These are phyloP conservation scores for Thuja plicata DNA, from an alignment of 83 land plant genomes.

Conservation along the genomic window DNA sequence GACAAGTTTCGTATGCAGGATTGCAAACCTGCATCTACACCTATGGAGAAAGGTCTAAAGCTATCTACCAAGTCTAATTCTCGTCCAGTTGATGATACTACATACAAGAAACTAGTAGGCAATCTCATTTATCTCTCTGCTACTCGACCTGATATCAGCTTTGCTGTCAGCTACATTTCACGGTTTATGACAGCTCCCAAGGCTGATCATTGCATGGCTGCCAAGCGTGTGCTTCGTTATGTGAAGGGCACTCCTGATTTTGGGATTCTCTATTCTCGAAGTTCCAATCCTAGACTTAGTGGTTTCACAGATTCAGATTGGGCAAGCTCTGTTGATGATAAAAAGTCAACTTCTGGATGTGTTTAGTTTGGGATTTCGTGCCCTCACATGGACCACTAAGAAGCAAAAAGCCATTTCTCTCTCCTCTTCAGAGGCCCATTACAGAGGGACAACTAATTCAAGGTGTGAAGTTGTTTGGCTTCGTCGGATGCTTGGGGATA, in stretches of 20 bases:
- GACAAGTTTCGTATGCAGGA: slow-evolving; percentile 12
- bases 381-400: neutral
- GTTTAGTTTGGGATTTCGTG: neutral
- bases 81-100: neutral
- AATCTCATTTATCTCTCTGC: slow-evolving; percentile 15
- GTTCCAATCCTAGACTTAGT: neutral
- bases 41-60: slow-evolving; percentile 8
- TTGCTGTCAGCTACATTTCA: slow-evolving; percentile 13
- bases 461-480: neutral
- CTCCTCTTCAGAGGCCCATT: neutral
- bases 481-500: neutral
- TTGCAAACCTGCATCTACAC: neutral
- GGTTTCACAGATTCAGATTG: slow-evolving; percentile 1
- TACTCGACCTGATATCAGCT: slow-evolving; percentile 22
- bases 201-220: slow-evolving; percentile 12
- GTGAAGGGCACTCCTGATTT: neutral
- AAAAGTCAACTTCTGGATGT: neutral
- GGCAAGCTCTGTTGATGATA: slow-evolving; percentile 1
- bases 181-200: neutral
- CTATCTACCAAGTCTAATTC: neutral
- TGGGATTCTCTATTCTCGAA: neutral
- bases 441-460: neutral
- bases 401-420: neutral
- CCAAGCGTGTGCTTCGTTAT: slow-evolving; percentile 15
- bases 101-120: slow-evolving; percentile 11